These are phyloP conservation scores for Ophiocordyceps camponoti-saundersi DNA, from an alignment of 2,329 filamentous ascomycete genomes.

Conservation along the genomic window DNA sequence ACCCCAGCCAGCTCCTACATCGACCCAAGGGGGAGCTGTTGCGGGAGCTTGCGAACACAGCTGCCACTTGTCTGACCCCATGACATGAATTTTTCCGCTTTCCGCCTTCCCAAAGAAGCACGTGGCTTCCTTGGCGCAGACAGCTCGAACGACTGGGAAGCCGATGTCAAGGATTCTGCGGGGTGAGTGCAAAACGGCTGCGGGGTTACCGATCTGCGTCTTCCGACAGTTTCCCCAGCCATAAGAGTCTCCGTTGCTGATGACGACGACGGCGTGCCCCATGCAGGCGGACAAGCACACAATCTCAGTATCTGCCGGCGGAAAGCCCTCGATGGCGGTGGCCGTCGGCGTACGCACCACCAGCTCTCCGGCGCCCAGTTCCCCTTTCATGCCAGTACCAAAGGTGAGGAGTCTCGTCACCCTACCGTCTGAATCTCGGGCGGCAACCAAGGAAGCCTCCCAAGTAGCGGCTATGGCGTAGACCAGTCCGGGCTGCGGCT, in stretches of 20 bases:
- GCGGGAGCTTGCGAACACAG: constrained; percentile 40
- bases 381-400: constrained; percentile 53
- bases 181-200: constrained; percentile 38
- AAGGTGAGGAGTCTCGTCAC: constrained; percentile 40
- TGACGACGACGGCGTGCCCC: constrained; percentile 57
- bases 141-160: constrained; percentile 49
- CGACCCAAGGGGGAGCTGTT: constrained; percentile 39
- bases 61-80: constrained; percentile 63
- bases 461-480: constrained; percentile 54
- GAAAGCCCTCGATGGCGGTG: constrained; percentile 42
- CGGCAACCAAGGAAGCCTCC: constrained; percentile 52
- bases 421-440: constrained; percentile 23
- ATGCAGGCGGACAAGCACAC: constrained; percentile 55
- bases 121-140: constrained; percentile 77
- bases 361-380: constrained; percentile 46
- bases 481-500: constrained; percentile 11
- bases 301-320: constrained; percentile 39
- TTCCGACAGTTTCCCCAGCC: constrained; percentile 84
- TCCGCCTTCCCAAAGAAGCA: constrained; percentile 43
- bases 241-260: constrained; percentile 61
- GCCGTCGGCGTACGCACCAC: constrained; percentile 30
- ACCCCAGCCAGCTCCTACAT: constrained; percentile 68
- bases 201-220: constrained; percentile 56
- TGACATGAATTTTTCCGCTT: constrained; percentile 42
- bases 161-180: constrained; percentile 37